Percentiles rank a stretch among this genome's conserved stretches.
Conservation (phyloP, 108 stramenopile species). For the Aureococcus anophagefferens region DNA sequence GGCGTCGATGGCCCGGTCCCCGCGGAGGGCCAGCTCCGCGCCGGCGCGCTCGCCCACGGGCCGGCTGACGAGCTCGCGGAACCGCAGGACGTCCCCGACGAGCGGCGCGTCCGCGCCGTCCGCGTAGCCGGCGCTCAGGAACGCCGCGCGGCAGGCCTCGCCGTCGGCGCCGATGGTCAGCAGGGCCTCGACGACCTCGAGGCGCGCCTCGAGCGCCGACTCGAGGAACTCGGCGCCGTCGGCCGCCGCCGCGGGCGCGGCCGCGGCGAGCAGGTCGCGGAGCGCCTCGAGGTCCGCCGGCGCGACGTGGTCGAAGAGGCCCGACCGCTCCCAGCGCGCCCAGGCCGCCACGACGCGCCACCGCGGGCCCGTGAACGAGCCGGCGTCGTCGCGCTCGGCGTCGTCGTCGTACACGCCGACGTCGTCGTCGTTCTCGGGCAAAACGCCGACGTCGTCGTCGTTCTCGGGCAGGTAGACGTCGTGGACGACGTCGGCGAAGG, state of each 20-base stretch:
- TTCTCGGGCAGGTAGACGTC: too few species aligned
- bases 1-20: background rate
- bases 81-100: too few species aligned
- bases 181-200: background rate
- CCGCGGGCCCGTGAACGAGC: background rate
- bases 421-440: too few species aligned
- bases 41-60: background rate
- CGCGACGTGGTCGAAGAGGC: background rate
- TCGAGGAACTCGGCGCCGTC: background rate
- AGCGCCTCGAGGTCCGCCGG: background rate
- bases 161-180: background rate
- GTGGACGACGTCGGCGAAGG: too few species aligned
- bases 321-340: background rate
- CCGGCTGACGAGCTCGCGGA: too few species aligned
- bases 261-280: background rate
- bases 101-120: too few species aligned
- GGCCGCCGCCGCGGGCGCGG: background rate
- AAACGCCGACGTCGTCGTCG: too few species aligned
- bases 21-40: background rate
- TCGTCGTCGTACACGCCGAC: too few species aligned
- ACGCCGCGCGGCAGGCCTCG: background rate
- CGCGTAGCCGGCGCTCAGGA: background rate
- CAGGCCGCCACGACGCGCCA: background rate
- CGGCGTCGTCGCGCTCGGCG: too few species aligned
- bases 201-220: background rate